Evolutionary conservation across 768 basidiomycete species (phyloP), one percentile per base, ranked within the genome.

Genomic region (Austroboletus festivus): DNA sequence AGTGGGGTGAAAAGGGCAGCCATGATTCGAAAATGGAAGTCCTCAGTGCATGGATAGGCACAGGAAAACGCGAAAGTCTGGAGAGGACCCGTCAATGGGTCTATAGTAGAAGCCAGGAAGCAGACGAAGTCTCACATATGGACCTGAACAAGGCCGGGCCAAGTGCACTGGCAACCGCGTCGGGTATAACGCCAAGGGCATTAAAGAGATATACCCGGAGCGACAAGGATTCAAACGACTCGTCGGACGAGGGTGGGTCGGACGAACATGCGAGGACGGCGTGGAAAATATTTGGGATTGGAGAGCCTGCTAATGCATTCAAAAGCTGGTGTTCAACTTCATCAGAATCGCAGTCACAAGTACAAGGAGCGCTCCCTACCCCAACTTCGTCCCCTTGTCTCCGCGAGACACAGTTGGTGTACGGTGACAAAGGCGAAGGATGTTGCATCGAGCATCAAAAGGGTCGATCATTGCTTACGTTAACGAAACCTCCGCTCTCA

Each of bases 251-350:
- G 5, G 73, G 69, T 5, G 74, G 68, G 37, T 71, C 71, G 20
- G 68, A 75, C 40, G 79, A 75, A n/a, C 73, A 76, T 18, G 80
- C 74, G 15, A 69, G 73, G 44, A 83, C 79, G 7, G 82, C 83
- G 0, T 77, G 83, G 54, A 50, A 61, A 4, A 58, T 86, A 3
- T 87, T 85, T 50, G 80, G 76, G 0, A 55, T 60, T 1, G 62
- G 68, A 11, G 70, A 72, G 3, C 69, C 15, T 9, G 52, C 33
- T 4, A 41, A 42, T 5, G 50, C 16, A 5, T 50, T 26, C 30
- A 59, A 53, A 30, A 47, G 45, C 9, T 58, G 61, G 61, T 33
- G 40, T 8, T 58, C 57, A 2, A 53, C 59, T 21, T 62, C 57
- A 18, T 28, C 54, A 2, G 44, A 48, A 11, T 49, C 48, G 33